Percentiles rank a stretch among this genome's conserved stretches.
Evolutionary conservation across 129 eudicot species (phyloP).

Genomic region (Chrysanthemum makinoi): DNA sequence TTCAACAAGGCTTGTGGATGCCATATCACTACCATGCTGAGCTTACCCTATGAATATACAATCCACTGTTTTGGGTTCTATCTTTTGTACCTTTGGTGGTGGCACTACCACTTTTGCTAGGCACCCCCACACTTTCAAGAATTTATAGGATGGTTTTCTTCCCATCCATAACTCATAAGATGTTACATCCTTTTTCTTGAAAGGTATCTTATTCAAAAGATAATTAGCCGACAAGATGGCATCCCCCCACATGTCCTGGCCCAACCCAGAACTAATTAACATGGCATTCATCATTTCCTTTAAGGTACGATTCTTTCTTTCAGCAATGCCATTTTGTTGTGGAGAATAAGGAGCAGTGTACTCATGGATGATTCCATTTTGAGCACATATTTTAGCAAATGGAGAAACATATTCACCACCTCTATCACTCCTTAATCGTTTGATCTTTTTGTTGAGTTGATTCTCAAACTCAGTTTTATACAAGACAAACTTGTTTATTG

Average conservation of each 20-base stretch:
- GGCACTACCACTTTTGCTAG: neutral
- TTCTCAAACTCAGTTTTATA: neutral
- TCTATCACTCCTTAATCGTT: neutral
- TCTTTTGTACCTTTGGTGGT: neutral
- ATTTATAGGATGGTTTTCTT: too few relatives aligned
- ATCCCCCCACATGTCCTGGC: neutral
- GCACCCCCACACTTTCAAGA: neutral
- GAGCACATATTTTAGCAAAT: neutral
- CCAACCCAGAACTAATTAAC: neutral
- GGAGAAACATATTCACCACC: neutral
- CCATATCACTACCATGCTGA: neutral
- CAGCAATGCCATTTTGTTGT: neutral
- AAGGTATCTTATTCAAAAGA: neutral
- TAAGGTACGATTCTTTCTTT: neutral
- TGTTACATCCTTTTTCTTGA: neutral
- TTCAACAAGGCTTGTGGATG: neutral
- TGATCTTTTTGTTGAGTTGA: neutral
- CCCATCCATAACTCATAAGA: neutral
- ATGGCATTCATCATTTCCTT: slow-evolving; percentile 4
- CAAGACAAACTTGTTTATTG: neutral
- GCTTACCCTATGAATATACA: neutral
- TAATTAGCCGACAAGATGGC: neutral
- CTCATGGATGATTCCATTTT: neutral
- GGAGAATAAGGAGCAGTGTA: neutral
- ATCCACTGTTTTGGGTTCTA: neutral